Evolutionary conservation across 116 monocot species (phyloP), one percentile per base, ranked within the genome.

Genomic region (Posidonia oceanica): DNA sequence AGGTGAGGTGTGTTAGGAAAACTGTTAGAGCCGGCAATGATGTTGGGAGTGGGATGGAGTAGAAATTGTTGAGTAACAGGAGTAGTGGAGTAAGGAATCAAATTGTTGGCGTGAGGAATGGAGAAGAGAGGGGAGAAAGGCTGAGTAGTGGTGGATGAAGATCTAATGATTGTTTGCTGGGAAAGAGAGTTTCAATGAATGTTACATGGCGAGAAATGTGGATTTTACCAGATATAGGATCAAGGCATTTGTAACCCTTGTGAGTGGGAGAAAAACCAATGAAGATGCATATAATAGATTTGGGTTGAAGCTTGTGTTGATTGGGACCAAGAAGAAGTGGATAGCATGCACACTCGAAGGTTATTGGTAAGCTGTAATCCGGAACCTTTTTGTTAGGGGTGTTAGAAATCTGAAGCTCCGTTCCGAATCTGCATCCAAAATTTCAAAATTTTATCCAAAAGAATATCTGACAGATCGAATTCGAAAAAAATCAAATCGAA

Each of bases 191-290:
- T 63, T 63, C 63, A 48, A 48, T 5, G 51, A 73, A 63, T 15
- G 1, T 39, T 17, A 57, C 72, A 73, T 64, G 72, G 12, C 48
- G 39, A 48, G 44, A 40, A 4, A 63, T 51, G n/a, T 39, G 39
- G 15, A 61, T 51, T 4, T 29, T 39, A 14, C 14, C 8, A 16
- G 0, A 63, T 7, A 12, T n/a, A 0, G 16, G 4, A 42, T 61
- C 11, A 42, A 41, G 42, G 63, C 72, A 73, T 20, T n/a, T 18
- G 18, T 73, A 73, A 0, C 72, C 63, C 22, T 29, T 22, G 11
- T 5, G 23, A 60, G 15, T 61, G 36, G 72, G 13, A 14, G 40
- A 5, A 52, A 42, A 63, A 4, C 63, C 72, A 11, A 52, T 4
- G 29, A 73, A 63, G 1, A 64, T 8, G 29, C 72, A 73, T 7